phyloP scores from a whole-genome alignment of 306 rosid species.

The Calophaca sinica region DNA sequence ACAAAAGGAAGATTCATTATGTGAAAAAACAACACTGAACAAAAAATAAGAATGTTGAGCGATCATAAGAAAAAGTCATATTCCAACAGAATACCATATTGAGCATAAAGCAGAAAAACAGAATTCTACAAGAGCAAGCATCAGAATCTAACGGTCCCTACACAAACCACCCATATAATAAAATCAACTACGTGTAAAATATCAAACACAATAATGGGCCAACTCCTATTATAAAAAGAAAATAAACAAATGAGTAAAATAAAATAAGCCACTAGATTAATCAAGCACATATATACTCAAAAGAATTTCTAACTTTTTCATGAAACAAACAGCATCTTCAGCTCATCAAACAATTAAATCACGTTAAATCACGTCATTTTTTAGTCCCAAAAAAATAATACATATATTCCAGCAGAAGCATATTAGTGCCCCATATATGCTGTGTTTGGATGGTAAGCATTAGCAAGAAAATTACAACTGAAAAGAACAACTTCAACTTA shows the following conservation, averaged over 20 bases:
- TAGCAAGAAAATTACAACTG: conserved; percentile 40
- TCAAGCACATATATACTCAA: conserved; percentile 51
- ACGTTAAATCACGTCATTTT: conserved; percentile 59
- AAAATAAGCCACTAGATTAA: conserved; percentile 44
- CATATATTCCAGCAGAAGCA: conserved; percentile 47
- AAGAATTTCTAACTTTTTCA: conserved; percentile 51
- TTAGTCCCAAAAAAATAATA: conserved; percentile 17
- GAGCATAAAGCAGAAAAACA: conserved; percentile 68
- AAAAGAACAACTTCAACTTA: conserved; percentile 41
- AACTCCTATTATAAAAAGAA: conserved; percentile 25
- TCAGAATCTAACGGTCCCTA: conserved; percentile 92
- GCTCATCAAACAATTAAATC: conserved; percentile 62
- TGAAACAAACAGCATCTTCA: conserved; percentile 65
- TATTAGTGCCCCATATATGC: conserved; percentile 38
- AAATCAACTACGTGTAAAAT: conserved; percentile 39
- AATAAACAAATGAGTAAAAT: conserved; percentile 40
- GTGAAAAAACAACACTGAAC: conserved; percentile 78
- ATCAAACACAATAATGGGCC: conserved; percentile 40
- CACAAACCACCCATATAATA: conserved; percentile 56
- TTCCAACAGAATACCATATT: conserved; percentile 48
- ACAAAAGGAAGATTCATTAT: conserved; percentile 66
- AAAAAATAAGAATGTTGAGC: conserved; percentile 49
- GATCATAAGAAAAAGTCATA: conserved; percentile 58
- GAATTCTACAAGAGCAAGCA: conserved; percentile 67
- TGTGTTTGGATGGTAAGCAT: conserved; percentile 48